Evolutionary conservation across 257 asterid genomes (phyloP), one percentile per base, ranked within the genome.

Genomic region (Galeopsis tetrahit): DNA sequence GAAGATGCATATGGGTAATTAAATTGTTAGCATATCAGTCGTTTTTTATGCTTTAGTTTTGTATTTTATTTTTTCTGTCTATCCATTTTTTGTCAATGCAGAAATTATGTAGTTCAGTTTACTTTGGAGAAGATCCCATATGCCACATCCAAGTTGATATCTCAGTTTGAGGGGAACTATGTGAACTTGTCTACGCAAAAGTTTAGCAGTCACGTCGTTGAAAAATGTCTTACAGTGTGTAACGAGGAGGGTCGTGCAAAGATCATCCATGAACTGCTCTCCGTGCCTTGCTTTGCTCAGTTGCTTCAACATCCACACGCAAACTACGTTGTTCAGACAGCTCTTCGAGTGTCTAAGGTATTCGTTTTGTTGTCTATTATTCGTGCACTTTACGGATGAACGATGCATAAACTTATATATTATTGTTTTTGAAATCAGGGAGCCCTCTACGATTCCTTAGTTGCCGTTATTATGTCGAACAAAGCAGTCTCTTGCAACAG

Each of bases 1-100:
- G 97, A 92, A 83, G 99, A 95, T 92, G 92, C 98, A 78, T 95
- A 75, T 72, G 99, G 99, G 99, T 95, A 92, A 81, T 42, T 56
- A 38, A 57, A 13, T 56, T 36, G 57, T 32, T 75, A 7, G 7
- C 7, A 15, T 14, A 39, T 32, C 33, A 31, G 2, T 28, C 8
- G 11, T 44, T 44, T 43, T 39, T 59, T 40, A 68, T 68, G 63
- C 38, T 70, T 42, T 56, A 52, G 8, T 34, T 31, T 61, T 76
- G 40, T 38, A 38, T 44, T 55, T 31, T 28, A 43, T 65, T 44
- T 66, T n/a, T 7, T 36, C 57, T 31, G 2, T 28, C 57, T 31
- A 5, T 28, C 10, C 34, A 4, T 48, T 9, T 9, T 42, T 40
- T 28, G 17, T 4, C 17, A 35, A 60, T 74, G 83, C 96, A 95